phyloP scores from a whole-genome alignment of 192 early-diverging fungal genomes.

The Martensiomyces pterosporus region DNA sequence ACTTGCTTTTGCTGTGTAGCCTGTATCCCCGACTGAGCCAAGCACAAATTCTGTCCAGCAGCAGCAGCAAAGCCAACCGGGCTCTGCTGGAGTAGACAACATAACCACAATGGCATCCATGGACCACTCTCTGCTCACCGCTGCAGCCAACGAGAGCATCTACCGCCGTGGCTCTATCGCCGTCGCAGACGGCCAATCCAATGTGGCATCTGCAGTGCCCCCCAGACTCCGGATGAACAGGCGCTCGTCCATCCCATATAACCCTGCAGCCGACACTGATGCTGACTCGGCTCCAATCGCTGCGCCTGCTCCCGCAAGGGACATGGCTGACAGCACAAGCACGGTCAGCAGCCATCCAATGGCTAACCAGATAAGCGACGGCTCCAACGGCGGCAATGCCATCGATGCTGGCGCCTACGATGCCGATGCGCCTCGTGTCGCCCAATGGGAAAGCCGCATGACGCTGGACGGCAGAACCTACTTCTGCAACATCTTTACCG shows the following conservation, averaged over 20 bases:
- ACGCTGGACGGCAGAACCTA: conserved; percentile 57
- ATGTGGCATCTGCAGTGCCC: conserved; percentile 58
- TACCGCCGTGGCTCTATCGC: conserved; percentile 53
- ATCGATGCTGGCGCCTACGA: conserved; percentile 1
- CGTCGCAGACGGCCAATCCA: conserved; percentile 35
- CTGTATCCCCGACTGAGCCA: too few species aligned
- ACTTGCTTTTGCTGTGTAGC: too few species aligned
- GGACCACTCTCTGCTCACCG: conserved; percentile 41
- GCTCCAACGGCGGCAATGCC: background rate
- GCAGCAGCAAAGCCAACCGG: conserved; percentile 11
- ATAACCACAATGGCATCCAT: conserved; percentile 1
- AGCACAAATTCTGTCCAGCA: too few species aligned
- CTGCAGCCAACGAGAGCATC: conserved; percentile 50
- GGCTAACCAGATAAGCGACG: background rate
- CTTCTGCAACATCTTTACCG: conserved; percentile 68
- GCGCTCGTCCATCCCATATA: conserved; percentile 35
- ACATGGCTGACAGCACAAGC: too few species aligned
- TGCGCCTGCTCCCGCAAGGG: too few species aligned
- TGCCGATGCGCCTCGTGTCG: conserved; percentile 17
- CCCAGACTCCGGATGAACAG: conserved; percentile 41
- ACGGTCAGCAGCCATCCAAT: background rate
- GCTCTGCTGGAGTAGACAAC: conserved; percentile 8
- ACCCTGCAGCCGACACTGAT: conserved; percentile 3
- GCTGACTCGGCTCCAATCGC: conserved; percentile 1
- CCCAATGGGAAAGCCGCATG: conserved; percentile 60